A percentile compares a stretch with the other conserved stretches of the same genome.
phyloP scores from a whole-genome alignment of 2,329 filamentous ascomycete species.

The Rhinocladiella mackenziei region DNA sequence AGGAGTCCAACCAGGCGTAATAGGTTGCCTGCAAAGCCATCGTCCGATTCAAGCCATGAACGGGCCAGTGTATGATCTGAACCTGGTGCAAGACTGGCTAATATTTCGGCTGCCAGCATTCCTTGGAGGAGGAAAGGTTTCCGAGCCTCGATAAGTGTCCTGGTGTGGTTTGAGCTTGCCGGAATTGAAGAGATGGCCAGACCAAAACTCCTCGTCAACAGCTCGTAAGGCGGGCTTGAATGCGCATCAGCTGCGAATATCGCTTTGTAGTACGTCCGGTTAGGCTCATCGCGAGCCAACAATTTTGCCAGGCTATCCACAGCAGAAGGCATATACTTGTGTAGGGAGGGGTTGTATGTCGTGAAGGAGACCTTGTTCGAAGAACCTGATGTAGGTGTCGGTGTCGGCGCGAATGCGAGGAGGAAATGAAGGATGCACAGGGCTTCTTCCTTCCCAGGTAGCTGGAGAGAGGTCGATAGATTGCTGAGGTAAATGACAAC shows the following conservation, averaged over 20 bases:
- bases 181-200: constrained; percentile 82
- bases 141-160: constrained; percentile 70
- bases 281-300: constrained; percentile 87
- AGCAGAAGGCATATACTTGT: constrained; percentile 84
- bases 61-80: constrained; percentile 70
- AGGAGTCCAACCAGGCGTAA: constrained; percentile 71
- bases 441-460: constrained; percentile 83
- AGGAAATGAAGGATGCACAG: constrained; percentile 83
- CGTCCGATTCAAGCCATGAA: constrained; percentile 76
- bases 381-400: constrained; percentile 57
- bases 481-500: constrained; percentile 85
- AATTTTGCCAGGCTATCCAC: constrained; percentile 89
- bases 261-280: constrained; percentile 74
- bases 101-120: constrained; percentile 81
- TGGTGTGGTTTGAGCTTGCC: constrained; percentile 53
- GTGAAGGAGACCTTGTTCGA: constrained; percentile 67
- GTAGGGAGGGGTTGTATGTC: constrained; percentile 71
- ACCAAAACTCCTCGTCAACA: constrained; percentile 81
- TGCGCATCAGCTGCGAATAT: constrained; percentile 72
- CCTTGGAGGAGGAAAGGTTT: constrained; percentile 92
- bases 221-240: constrained; percentile 64
- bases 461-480: constrained; percentile 71
- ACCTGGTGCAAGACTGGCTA: constrained; percentile 68
- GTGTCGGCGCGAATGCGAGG: constrained; percentile 80
- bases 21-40: constrained; percentile 78